Evolutionary conservation across 345 rosid genomes (phyloP), one percentile per base, ranked within the genome.

Genomic region (Bruguiera gymnorhiza): DNA sequence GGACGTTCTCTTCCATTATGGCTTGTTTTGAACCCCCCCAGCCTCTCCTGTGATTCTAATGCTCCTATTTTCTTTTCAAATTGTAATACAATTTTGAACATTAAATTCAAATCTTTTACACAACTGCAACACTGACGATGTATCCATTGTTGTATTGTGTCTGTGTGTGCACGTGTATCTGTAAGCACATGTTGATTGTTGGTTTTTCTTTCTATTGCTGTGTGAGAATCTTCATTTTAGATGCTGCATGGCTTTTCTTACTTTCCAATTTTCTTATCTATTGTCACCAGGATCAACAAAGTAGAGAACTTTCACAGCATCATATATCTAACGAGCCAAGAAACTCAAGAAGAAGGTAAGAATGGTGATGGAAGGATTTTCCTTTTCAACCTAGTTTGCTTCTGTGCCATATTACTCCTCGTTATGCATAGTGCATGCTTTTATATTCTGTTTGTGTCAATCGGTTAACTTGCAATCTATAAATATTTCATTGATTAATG

Each of bases 221-320:
- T 43, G 19, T 13, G 50, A 43, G 50, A 43, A 43, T 43, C 50
- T 43, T 43, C 50, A 43, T 43, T 43, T 11, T 43, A 43, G 50
- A 43, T 43, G 50, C 50, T 43, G 50, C 50, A 11, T 13, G 50
- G 50, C 50, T 43, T 43, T 56, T 23, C 26, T 11, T 16, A 46
- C 29, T 53, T 10, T 26, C 2, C 9, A 36, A 53, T 57, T 39
- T 3, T n/a, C 43, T 32, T 23, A 43, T 66, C 24, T 13, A 43
- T 43, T 48, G 34, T 68, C 72, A 70, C 69, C 85, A 92, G 99
- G 99, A 95, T 82, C 99, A 95, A 73, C 99, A 95, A 83, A 95
- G 98, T 72, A 87, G 97, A 83, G 99, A 95, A 80, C 96, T 95
- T 51, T 95, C 99, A 46, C 97, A 95, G 65, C 88, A 84, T 31